Percentiles rank a stretch among this genome's conserved stretches.
phyloP scores from a whole-genome alignment of 176 grass and related monocot genomes.

The Eragrostis curvula region DNA sequence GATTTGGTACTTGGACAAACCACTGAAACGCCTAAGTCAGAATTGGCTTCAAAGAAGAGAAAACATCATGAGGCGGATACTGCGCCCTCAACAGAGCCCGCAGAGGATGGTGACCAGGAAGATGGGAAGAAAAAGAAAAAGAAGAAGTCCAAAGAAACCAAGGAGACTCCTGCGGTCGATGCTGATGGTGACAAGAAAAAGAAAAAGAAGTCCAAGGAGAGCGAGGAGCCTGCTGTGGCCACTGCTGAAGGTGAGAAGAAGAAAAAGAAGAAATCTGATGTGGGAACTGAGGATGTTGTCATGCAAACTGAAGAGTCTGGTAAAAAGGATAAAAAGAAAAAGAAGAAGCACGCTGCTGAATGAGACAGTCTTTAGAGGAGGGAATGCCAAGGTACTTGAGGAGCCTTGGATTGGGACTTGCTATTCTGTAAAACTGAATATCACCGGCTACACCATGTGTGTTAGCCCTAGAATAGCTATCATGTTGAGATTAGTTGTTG shows the following conservation, averaged over 20 bases:
- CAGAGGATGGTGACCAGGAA: conserved; percentile 38
- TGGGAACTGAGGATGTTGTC: conserved; percentile 14
- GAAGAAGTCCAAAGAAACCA: conserved; percentile 46
- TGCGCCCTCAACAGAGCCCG: not conserved
- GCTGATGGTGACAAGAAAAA: conserved; percentile 54
- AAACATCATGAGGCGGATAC: conserved; percentile 48
- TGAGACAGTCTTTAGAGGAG: not conserved
- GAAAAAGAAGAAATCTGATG: conserved; percentile 44
- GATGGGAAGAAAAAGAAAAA: conserved; percentile 52
- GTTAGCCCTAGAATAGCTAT: not conserved
- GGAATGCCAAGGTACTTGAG: not conserved
- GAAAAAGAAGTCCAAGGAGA: conserved; percentile 60
- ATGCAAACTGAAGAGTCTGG: conserved; percentile 35
- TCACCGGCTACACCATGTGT: not conserved
- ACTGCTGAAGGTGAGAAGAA: conserved; percentile 47
- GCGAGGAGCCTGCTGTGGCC: conserved; percentile 17
- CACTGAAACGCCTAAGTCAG: conserved; percentile 42
- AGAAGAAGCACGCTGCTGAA: conserved; percentile 44
- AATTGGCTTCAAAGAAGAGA: conserved; percentile 61
- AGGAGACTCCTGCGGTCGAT: conserved; percentile 28
- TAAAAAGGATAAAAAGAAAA: conserved; percentile 57
- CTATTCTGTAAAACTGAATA: conserved; percentile 30
- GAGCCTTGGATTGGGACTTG: not conserved
- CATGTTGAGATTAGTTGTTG: conserved; percentile 33
- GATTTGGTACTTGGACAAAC: conserved; percentile 65